These are phyloP conservation scores for Ustulina deusta DNA, from an alignment of 2,329 filamentous ascomycete species.

Conservation along the genomic window DNA sequence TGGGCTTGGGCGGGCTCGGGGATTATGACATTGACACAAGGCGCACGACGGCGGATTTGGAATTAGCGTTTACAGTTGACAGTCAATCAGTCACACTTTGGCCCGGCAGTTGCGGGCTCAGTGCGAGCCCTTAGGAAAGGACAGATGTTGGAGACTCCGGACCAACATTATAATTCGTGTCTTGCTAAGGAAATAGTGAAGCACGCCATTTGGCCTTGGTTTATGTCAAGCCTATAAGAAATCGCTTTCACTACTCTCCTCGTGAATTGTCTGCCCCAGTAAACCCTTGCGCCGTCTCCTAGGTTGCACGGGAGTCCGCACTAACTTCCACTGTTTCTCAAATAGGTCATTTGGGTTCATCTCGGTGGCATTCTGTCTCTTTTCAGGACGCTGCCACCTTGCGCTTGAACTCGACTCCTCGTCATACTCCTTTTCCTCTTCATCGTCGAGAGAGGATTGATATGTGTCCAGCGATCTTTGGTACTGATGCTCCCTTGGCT, in stretches of 20 bases:
- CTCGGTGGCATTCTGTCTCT: constrained; percentile 7
- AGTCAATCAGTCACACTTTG: constrained; percentile 15
- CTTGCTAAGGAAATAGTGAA: constrained; percentile 11
- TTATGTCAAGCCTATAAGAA: constrained; percentile 38
- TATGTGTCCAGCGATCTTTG: constrained; percentile 6
- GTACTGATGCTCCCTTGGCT: constrained; percentile 16
- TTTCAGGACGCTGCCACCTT: constrained; percentile 10
- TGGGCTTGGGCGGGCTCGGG: not conserved
- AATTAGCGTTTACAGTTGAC: constrained; percentile 29
- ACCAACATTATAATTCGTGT: constrained; percentile 5
- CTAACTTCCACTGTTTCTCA: constrained; percentile 46
- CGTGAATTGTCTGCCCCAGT: constrained; percentile 75
- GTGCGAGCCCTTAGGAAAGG: not conserved
- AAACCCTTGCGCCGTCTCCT: constrained; percentile 62
- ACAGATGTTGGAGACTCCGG: not conserved
- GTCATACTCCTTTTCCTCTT: constrained; percentile 31
- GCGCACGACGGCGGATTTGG: constrained; percentile 22
- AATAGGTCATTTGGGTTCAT: constrained; percentile 37
- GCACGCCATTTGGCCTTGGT: constrained; percentile 7
- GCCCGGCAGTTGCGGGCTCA: constrained; percentile 12
- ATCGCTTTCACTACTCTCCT: constrained; percentile 74
- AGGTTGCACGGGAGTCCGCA: constrained; percentile 49
- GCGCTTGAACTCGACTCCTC: constrained; percentile 31
- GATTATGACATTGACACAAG: constrained; percentile 8
- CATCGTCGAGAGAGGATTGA: constrained; percentile 19